Conservation (phyloP, 139 green algal genomes). For the Edaphochlamys debaryana region DNA sequence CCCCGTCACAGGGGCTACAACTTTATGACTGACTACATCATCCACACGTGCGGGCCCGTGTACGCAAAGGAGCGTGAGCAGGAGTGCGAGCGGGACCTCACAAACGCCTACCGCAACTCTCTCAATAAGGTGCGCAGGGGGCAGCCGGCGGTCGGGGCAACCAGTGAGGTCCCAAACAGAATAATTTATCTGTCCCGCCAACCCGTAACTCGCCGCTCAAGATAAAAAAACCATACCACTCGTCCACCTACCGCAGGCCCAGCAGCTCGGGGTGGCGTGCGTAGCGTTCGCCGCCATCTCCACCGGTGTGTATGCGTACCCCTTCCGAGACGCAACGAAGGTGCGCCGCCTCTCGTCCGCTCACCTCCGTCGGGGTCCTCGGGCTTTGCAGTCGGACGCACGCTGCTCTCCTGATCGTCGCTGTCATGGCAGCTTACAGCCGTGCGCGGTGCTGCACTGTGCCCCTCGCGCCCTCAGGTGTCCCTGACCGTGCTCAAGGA, state of each 20-base stretch:
- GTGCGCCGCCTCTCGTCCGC: background rate
- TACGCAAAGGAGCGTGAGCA: background rate
- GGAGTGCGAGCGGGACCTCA: background rate
- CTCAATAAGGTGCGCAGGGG: background rate
- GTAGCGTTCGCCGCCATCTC: constrained; percentile 29
- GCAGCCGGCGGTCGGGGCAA: background rate
- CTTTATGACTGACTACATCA: background rate
- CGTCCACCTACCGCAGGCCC: background rate
- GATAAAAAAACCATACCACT: too few relatives aligned
- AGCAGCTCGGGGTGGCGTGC: background rate
- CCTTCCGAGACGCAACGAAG: constrained; percentile 31
- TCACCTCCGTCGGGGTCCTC: too few relatives aligned
- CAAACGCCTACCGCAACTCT: background rate
- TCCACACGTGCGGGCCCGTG: background rate
- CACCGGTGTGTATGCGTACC: constrained; percentile 40
- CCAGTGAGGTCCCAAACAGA: background rate
- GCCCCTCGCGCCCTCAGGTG: background rate
- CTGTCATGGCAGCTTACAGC: too few relatives aligned
- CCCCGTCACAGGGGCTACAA: background rate
- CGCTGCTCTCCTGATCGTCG: too few relatives aligned
- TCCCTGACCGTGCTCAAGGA: constrained; percentile 24
- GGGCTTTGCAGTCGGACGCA: too few relatives aligned
- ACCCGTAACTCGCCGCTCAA: too few relatives aligned
- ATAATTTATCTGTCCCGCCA: too few relatives aligned
- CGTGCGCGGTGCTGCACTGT: too few relatives aligned